Base-by-base conservation (phyloP, 2,329 filamentous ascomycete species). In the Cercospora sp. region DNA sequence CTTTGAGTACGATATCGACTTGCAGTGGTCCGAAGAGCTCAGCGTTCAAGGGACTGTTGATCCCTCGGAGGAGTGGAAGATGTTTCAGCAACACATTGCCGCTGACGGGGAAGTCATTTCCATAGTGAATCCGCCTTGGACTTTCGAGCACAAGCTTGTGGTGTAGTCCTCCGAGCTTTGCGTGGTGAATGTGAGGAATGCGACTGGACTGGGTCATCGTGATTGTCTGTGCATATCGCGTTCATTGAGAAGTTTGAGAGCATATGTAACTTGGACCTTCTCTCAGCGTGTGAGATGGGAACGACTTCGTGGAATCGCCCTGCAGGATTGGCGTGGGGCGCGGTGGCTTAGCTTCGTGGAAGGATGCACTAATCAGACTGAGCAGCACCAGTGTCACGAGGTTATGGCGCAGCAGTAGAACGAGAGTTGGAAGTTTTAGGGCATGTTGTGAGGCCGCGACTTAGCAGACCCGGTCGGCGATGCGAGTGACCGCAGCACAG, bases 1-100 rank as follows among this genome's bases (percentile, higher is more conserved):
- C 69, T 64, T 36, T 36, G 10, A 70, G 60, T 2, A 45, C n/a
- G 28, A 70, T 31, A 12, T 63, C 42, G 3, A 70, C 28, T 12
- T 60, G 45, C 16, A 72, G 51, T 18, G 66, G 70, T 10, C 68
- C 70, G 23, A 69, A 69, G 1, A 70, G 57, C 30, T 68, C 65
- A 26, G 53, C 58, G 57, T 59, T 57, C 3, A 65, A 23, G 53
- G 33, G 66, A 33, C 36, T 63, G 30, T 61, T 18, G 23, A 36
- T 55, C 7, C 57, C 64, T 39, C 57, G 18, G 2, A 60, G 23
- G 5, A 63, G 58, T 42, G 67, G 65, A 8, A 63, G 7, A 59
- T 68, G 66, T 30, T 62, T 63, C 7, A 70, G 28, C 6, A 62
- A n/a, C 1, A 71, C 61, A 8, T 60, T 62, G 26, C 69, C 69